These are phyloP conservation scores for Flaveria sonorensis DNA, from an alignment of 129 eudicot species.

Conservation along the genomic window DNA sequence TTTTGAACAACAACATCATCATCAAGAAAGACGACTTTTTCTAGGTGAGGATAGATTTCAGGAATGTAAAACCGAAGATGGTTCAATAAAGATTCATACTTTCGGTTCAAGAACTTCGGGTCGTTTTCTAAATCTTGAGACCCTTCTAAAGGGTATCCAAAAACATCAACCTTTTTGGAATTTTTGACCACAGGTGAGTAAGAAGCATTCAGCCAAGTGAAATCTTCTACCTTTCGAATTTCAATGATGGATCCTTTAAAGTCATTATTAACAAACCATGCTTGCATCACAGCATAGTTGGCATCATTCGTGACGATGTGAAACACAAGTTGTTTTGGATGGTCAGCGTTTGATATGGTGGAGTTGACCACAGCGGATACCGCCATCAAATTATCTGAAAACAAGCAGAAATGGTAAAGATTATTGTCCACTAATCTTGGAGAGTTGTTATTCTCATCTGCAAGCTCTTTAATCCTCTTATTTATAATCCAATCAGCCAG, in stretches of 20 bases:
- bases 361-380: conserved; percentile 83
- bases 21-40: conserved; percentile 78
- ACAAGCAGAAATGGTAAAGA: conserved; percentile 83
- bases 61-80: conserved; percentile 86
- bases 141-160: conserved; percentile 53
- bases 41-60: conserved; percentile 81
- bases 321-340: conserved; percentile 88
- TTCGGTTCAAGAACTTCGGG: conserved; percentile 54
- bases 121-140: conserved; percentile 41
- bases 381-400: conserved; percentile 76
- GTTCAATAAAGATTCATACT: conserved; percentile 56
- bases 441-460: conserved; percentile 60
- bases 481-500: conserved; percentile 64
- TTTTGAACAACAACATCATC: conserved; percentile 89
- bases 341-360: conserved; percentile 76
- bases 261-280: conserved; percentile 77
- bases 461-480: conserved; percentile 38
- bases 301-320: conserved; percentile 77
- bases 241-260: conserved; percentile 73
- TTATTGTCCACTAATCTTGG: conserved; percentile 82
- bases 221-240: conserved; percentile 65
- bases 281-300: conserved; percentile 73
- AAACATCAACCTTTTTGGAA: conserved; percentile 35
- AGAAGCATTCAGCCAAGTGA: conserved; percentile 77
- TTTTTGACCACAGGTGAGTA: conserved; percentile 62